These are phyloP conservation scores for Stephania cephalantha DNA, from an alignment of 164 flowering plant species.

Conservation along the genomic window DNA sequence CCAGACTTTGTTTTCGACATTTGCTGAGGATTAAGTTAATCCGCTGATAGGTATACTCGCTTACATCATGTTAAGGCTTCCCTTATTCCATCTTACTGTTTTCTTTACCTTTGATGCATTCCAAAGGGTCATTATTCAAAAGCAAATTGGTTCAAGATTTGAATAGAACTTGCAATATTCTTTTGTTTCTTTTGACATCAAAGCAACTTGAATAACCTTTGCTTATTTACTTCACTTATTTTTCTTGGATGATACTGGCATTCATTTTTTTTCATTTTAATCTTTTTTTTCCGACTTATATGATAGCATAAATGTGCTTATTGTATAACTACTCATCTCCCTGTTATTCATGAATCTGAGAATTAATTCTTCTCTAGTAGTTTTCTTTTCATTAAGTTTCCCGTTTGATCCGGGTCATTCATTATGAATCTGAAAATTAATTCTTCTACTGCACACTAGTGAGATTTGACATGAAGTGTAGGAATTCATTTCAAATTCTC, in stretches of 20 bases:
- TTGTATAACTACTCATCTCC: too few species aligned
- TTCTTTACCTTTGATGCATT: not conserved
- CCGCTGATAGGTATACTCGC: not conserved
- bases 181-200: not conserved
- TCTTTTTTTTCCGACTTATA: too few species aligned
- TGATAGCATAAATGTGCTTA: not conserved
- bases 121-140: not conserved
- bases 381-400: too few species aligned
- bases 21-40: not conserved
- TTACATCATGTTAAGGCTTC: not conserved
- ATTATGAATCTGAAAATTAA: too few species aligned
- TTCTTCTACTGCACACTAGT: too few species aligned
- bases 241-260: not conserved
- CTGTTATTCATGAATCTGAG: not conserved
- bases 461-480: too few species aligned
- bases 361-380: too few species aligned
- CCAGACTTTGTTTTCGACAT: not conserved
- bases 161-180: not conserved
- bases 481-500: too few species aligned
- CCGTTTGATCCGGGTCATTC: too few species aligned
- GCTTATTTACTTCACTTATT: not conserved
- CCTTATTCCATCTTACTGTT: not conserved
- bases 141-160: not conserved
- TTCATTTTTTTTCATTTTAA: too few species aligned
- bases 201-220: not conserved